Conservation (phyloP, 2,329 filamentous ascomycete genomes). For the Trichoderma sp. region DNA sequence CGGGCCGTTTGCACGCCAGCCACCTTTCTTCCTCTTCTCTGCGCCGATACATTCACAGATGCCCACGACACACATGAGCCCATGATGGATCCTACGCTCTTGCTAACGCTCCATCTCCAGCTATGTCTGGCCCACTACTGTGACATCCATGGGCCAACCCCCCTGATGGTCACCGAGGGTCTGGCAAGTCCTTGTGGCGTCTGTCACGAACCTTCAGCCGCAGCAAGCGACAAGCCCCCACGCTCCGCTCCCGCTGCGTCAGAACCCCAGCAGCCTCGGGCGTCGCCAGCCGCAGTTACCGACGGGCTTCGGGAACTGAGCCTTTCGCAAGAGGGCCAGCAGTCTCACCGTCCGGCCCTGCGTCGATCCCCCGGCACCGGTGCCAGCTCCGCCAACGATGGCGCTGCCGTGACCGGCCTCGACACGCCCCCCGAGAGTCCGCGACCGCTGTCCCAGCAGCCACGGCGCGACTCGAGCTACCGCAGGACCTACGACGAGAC, state of each 20-base stretch:
- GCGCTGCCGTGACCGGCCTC: conserved; percentile 42
- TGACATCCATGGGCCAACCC: conserved; percentile 69
- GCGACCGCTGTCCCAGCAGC: conserved; percentile 45
- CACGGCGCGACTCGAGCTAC: conserved; percentile 61
- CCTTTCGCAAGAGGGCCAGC: conserved; percentile 50
- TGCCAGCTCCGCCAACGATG: conserved; percentile 32
- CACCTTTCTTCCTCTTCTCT: neutral
- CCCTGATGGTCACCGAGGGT: conserved; percentile 70
- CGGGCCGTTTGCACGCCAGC: neutral
- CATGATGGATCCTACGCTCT: conserved; percentile 37
- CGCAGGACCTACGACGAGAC: conserved; percentile 65
- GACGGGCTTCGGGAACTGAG: conserved; percentile 54
- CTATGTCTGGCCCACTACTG: conserved; percentile 71
- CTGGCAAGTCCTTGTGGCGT: conserved; percentile 61
- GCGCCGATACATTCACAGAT: neutral
- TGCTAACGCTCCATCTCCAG: conserved; percentile 52
- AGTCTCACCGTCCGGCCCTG: conserved; percentile 47
- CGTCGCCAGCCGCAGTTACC: conserved; percentile 46
- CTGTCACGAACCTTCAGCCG: conserved; percentile 53
- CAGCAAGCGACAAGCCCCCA: conserved; percentile 40
- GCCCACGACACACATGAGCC: neutral
- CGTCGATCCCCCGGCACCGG: conserved; percentile 45
- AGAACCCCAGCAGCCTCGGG: conserved; percentile 38
- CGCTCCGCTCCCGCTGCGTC: conserved; percentile 46
- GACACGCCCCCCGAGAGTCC: conserved; percentile 64